Evolutionary conservation across 2,329 filamentous ascomycete species (phyloP).

Genomic region (Ophiostoma sp.): DNA sequence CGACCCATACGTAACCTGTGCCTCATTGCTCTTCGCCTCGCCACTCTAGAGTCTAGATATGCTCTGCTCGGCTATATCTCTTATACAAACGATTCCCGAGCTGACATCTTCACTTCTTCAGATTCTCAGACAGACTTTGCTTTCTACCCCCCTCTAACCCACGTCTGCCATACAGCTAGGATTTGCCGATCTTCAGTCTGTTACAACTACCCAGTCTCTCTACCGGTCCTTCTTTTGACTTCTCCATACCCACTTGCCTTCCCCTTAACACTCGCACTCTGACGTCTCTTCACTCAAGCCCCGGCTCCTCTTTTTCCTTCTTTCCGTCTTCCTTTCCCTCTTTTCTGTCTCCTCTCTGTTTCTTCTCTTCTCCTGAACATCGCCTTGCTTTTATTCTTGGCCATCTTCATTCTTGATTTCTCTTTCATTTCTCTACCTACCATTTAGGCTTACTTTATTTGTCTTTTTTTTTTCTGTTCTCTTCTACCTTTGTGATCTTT

Average conservation of each 20-base stretch:
- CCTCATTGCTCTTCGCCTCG: not conserved
- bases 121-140: not conserved
- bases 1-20: slow-evolving; percentile 3
- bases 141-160: not conserved
- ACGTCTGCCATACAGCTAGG: slow-evolving; percentile 2
- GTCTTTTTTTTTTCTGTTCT: slow-evolving; percentile 18
- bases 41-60: not conserved
- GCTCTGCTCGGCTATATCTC: not conserved
- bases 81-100: slow-evolving; percentile 4
- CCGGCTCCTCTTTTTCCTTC: slow-evolving; percentile 4
- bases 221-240: not conserved
- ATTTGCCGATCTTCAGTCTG: not conserved
- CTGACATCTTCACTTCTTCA: not conserved
- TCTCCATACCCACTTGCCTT: not conserved
- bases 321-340: slow-evolving; percentile 18
- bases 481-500: not conserved
- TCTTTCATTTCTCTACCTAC: slow-evolving; percentile 16
- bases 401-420: not conserved
- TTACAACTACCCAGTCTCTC: slow-evolving; percentile 3
- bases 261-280: not conserved
- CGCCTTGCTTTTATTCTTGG: slow-evolving; percentile 21
- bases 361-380: not conserved
- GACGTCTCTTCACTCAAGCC: not conserved
- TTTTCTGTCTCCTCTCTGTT: slow-evolving; percentile 19
- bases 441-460: not conserved